Evolutionary conservation across 78 protist species (phyloP).

Genomic region (Isochrysis galbana): DNA sequence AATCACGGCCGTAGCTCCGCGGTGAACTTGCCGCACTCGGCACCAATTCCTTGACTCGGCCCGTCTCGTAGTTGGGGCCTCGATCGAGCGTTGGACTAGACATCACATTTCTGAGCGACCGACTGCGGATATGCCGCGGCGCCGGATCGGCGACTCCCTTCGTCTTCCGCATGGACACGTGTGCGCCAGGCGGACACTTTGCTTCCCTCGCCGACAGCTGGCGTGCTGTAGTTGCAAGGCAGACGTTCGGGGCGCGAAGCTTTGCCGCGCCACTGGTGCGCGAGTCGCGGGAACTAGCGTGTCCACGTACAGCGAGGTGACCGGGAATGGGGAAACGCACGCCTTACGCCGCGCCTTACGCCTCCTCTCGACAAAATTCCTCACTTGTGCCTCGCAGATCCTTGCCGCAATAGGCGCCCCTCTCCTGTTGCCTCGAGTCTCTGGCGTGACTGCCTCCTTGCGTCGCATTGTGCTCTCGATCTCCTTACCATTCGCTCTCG

Average conservation of each 20-base stretch:
- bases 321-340: no score
- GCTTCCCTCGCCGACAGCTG: not conserved
- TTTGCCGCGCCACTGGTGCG: no score
- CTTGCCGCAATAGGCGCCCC: not conserved
- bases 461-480: not conserved
- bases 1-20: not conserved
- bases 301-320: no score
- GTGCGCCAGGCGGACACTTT: not conserved
- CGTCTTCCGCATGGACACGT: not conserved
- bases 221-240: not conserved
- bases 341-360: no score
- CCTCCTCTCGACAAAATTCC: no score
- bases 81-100: not conserved
- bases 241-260: no score
- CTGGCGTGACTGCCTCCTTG: not conserved
- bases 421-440: not conserved
- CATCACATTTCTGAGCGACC: not conserved
- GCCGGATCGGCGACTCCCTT: not conserved
- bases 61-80: not conserved
- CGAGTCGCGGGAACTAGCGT: no score
- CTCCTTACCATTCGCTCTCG: not conserved
- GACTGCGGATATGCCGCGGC: not conserved
- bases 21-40: no score
- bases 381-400: no score
- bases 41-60: not conserved